Base-by-base conservation (phyloP, 1,284 basidiomycete genomes). In the Neonothopanus nambi region DNA sequence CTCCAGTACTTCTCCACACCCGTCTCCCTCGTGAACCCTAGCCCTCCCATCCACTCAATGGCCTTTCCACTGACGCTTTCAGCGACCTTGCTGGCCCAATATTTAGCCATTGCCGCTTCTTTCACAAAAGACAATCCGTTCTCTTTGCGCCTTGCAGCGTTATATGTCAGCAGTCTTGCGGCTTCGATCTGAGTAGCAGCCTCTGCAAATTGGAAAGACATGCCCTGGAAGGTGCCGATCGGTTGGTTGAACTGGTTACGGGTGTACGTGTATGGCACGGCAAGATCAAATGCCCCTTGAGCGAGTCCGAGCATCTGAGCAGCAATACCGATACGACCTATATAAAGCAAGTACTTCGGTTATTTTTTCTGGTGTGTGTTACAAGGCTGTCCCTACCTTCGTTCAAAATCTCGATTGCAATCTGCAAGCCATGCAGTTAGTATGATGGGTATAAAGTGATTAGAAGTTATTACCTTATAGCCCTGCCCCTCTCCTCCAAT, bases 21-120 rank as follows among this genome's bases (percentile, higher is more conserved):
- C 0, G 87, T 87, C 71, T 91, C 89, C 46, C 89, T 73, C 49
- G 91, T 93, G 73, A 93, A 93, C 5, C 91, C 91, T 38, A 90
- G 12, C 7, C 57, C 97, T 46, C 96, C 96, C 4, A 88, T 87
- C 96, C 96, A 98, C 70, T 99, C 97, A 64, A 99, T 98, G 15
- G 97, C 96, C 46, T 77, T 73, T 11, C 95, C 95, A 24, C 87
- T 81, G 3, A 96, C 95, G 48, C 82, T 79, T 73, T 97, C 92
- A 9, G 97, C 96, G 15, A 99, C 85, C 52, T 91, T 83, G 57
- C 90, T 92, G 18, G 91, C 80, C 77, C 85, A 94, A 64, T 93
- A 94, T 70, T 97, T 95, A 52, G 95, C 95, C 91, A 98, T 97
- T 3, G 95, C 95, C 17, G 96, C 95, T 73, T 98, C 90, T 74